Evolutionary conservation across 805 yeast genomes (phyloP), one percentile per base, ranked within the genome.

Genomic region (Scheffersomyces coipomensis): DNA sequence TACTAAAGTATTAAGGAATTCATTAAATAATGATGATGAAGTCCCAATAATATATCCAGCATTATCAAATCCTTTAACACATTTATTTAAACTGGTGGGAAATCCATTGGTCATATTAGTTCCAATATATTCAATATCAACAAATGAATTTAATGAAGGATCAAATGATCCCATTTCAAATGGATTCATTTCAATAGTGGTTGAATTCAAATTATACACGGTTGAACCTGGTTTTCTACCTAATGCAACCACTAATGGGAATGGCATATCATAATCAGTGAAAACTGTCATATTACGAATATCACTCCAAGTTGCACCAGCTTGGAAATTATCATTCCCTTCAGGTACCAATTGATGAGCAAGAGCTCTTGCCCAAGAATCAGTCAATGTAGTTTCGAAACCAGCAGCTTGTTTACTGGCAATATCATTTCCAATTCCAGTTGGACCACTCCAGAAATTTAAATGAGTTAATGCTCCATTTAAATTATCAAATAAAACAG

Each of bases 311-410:
- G 64, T 47, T 10, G 59, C 48, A 9, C 58, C 46, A 6, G 55
- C 52, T 21, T 49, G 51, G 39, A 53, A 55, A 31, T 59, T 49
- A 36, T 59, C 55, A 7, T 42, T 29, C 1, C 56, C 60, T 30
- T 46, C 39, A 7, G 60, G 50, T 33, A 60, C 79, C 45, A 88
- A 78, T 61, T 85, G 88, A 48, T 82, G 76, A 2, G 93, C 76
- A 37, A 88, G 65, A 1, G 58, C 58, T 19, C 73, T 45, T 0
- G 66, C 69, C 69, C 68, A 67, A n/a, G 52, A 46, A 38, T 68
- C 73, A 8, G 70, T 60, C 25, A 66, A 33, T 2, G 68, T 46
- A 5, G 58, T 51, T 2, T 50, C 48, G 33, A 54, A 67, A 1
- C 68, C 68, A 11, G 64, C 64, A 16, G 38, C 32, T 35, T 35